Conservation (phyloP, 768 basidiomycete genomes). For the Coprinopsis sp. region DNA sequence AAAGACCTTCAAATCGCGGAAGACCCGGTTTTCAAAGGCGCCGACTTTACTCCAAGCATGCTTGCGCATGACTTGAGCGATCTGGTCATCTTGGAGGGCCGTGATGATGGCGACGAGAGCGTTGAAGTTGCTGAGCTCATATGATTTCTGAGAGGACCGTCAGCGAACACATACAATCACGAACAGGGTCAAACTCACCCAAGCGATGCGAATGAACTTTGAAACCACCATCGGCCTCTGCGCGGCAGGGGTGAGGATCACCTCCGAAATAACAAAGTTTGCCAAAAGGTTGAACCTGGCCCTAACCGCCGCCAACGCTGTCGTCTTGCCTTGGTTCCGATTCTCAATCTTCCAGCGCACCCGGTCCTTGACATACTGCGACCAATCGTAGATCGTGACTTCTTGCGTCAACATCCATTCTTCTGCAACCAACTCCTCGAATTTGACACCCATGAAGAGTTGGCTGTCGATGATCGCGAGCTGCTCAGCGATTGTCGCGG, state of each 20-base stretch:
- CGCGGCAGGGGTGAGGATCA: slow-evolving; percentile 65
- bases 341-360: slow-evolving; percentile 63
- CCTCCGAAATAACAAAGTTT: slow-evolving; percentile 76
- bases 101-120: slow-evolving; percentile 76
- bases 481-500: slow-evolving; percentile 65
- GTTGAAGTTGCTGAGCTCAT: slow-evolving; percentile 70
- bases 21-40: slow-evolving; percentile 67
- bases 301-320: slow-evolving; percentile 67
- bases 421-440: slow-evolving; percentile 80
- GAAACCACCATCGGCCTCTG: slow-evolving; percentile 62
- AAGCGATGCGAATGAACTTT: slow-evolving; percentile 85
- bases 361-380: slow-evolving; percentile 72
- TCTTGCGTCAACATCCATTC: slow-evolving; percentile 64
- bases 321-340: slow-evolving; percentile 55
- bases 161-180: not conserved
- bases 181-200: slow-evolving; percentile 44
- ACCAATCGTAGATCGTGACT: slow-evolving; percentile 78
- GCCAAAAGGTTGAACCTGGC: slow-evolving; percentile 83
- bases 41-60: slow-evolving; percentile 60
- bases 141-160: slow-evolving; percentile 62
- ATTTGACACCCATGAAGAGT: slow-evolving; percentile 77
- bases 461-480: slow-evolving; percentile 89
- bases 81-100: slow-evolving; percentile 68
- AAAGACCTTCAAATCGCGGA: slow-evolving; percentile 66
- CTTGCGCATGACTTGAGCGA: slow-evolving; percentile 61